A percentile compares a stretch with the other conserved stretches of the same genome.
Evolutionary conservation across 768 basidiomycete species (phyloP).

Genomic region (Boletus sp.): DNA sequence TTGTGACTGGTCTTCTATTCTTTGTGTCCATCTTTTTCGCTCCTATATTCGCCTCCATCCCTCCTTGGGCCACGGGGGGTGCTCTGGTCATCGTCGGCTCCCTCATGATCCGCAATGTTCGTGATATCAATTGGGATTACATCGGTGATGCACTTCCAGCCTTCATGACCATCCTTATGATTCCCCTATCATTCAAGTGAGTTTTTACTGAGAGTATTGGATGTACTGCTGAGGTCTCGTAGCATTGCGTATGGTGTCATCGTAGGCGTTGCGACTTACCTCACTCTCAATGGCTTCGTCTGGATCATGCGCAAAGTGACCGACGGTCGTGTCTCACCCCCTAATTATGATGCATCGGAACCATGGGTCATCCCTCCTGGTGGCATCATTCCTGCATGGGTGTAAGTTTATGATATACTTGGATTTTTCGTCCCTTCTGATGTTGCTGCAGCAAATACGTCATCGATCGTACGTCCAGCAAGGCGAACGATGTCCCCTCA

Average conservation of each 20-base stretch:
- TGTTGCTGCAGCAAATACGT: slow-evolving; percentile 24
- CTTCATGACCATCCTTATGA: slow-evolving; percentile 77
- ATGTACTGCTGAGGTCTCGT: slow-evolving; percentile 5
- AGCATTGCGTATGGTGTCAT: slow-evolving; percentile 92
- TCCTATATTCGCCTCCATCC: slow-evolving; percentile 85
- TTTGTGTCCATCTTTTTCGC: slow-evolving; percentile 85
- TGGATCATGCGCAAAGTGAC: slow-evolving; percentile 52
- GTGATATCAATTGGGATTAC: slow-evolving; percentile 88
- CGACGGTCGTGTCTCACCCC: slow-evolving; percentile 59
- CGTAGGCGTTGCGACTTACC: slow-evolving; percentile 67
- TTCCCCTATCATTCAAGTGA: slow-evolving; percentile 76
- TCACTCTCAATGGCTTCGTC: slow-evolving; percentile 70
- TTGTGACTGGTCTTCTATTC: slow-evolving; percentile 70
- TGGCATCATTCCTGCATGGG: slow-evolving; percentile 63
- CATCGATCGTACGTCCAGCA: slow-evolving; percentile 9
- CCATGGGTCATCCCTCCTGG: slow-evolving; percentile 72
- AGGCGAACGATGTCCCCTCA: background rate
- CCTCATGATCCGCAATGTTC: slow-evolving; percentile 83
- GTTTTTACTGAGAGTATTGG: slow-evolving; percentile 15
- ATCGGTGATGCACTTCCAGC: slow-evolving; percentile 85
- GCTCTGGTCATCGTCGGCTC: slow-evolving; percentile 85
- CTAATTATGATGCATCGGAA: slow-evolving; percentile 62
- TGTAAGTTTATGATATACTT: slow-evolving; percentile 41
- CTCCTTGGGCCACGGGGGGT: slow-evolving; percentile 84
- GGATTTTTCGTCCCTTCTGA: background rate